Evolutionary conservation across 106 monocot genomes (phyloP).

Genomic region (Dendrobium officinale): DNA sequence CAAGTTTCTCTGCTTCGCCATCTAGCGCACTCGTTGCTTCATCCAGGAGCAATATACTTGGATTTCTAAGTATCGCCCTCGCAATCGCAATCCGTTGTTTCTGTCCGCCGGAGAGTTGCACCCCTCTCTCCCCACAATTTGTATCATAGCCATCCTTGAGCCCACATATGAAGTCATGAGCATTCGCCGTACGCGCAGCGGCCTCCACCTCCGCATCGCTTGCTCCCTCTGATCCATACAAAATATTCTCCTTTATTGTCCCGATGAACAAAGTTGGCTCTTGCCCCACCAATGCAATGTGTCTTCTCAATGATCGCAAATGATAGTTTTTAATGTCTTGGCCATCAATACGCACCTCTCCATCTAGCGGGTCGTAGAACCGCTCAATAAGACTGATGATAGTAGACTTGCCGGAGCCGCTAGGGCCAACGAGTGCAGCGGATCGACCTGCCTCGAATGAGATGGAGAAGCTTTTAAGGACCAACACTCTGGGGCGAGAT

Average conservation of each 20-base stretch:
- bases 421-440: constrained; percentile 24
- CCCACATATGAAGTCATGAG: constrained; percentile 22
- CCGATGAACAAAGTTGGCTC: constrained; percentile 25
- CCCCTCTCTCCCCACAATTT: constrained; percentile 18
- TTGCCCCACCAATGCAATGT: constrained; percentile 24
- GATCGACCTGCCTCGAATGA: constrained; percentile 15
- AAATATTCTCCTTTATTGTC: constrained; percentile 23
- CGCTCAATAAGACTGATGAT: constrained; percentile 31
- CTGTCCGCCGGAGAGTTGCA: constrained; percentile 25
- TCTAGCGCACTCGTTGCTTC: constrained; percentile 27
- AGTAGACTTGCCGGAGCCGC: constrained; percentile 34
- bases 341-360: constrained; percentile 20
- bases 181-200: constrained; percentile 23
- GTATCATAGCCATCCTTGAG: constrained; percentile 25
- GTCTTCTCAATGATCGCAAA: constrained; percentile 18
- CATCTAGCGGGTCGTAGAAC: constrained; percentile 22
- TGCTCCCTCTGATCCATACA: constrained; percentile 10
- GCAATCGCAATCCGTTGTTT: constrained; percentile 30
- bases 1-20: constrained; percentile 14
- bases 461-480: constrained; percentile 14
- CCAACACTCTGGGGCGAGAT: constrained; percentile 13
- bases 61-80: constrained; percentile 22
- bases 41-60: constrained; percentile 17
- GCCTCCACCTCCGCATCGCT: constrained; percentile 20
- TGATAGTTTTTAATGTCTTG: constrained; percentile 14